Evolutionary conservation across 495 filamentous ascomycete genomes (phyloP), one percentile per base, ranked within the genome.

Genomic region (Talaromyces trachyspermus): DNA sequence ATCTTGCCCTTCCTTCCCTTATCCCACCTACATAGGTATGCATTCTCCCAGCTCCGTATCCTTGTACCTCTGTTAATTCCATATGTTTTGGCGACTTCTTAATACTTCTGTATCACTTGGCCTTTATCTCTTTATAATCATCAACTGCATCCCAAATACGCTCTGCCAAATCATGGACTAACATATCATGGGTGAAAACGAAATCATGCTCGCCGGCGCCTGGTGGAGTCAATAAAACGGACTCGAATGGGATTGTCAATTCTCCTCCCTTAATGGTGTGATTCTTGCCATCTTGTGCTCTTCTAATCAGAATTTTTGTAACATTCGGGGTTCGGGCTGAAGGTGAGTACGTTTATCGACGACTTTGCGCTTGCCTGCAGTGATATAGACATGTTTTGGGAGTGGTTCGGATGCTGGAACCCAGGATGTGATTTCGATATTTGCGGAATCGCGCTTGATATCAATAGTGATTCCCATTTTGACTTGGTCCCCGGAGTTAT

Each of bases 381-480:
- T 18, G 35, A 18, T 10, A 18, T 38, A 10, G 35, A 38, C 9
- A 18, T 38, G 35, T 38, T 10, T 18, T 38, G 35, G 6, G 12
- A 30, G 12, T 38, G 15, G 40, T 8, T n/a, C 18, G 27, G 12
- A 30, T 25, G 40, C 24, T 23, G 40, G 40, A n/a, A 43, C 18
- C 40, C 40, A 43, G 8, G 18, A 24, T 43, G 24, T 27, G 24
- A 43, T 43, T 8, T 23, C 24, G 15, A 43, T 27, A 10, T 20
- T 43, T 5, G 6, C 10, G 12, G 40, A 43, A 8, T 10, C 11
- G 14, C 19, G 14, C 20, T 43, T 23, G 40, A 43, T 43, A 23
- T 27, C 18, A 25, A 43, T 43, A 8, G 24, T 23, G 40, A 43
- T 23, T 11, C 18, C 40, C 40, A 43, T 43, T 24, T 25, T 43